These are phyloP conservation scores for Blastobotrys mokoenaii DNA, from an alignment of 805 yeast species.

Conservation along the genomic window DNA sequence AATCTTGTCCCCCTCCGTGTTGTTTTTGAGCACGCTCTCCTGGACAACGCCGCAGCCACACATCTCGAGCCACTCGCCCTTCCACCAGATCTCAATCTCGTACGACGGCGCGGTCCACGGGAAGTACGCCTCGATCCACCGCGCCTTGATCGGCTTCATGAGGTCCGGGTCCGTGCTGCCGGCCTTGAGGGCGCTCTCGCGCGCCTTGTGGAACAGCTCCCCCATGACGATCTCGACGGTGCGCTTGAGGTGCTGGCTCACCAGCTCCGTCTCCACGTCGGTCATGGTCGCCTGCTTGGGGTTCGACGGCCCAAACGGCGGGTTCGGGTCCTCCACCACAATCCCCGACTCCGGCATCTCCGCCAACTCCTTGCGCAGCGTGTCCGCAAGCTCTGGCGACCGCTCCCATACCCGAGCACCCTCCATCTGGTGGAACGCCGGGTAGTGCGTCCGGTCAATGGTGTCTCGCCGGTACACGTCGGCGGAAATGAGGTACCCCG, in stretches of 20 bases:
- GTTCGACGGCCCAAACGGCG: conserved; percentile 48
- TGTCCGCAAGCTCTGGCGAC: conserved; percentile 30
- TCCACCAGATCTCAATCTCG: conserved; percentile 99
- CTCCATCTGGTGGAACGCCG: conserved; percentile 96
- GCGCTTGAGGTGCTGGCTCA: conserved; percentile 72
- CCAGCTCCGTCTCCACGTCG: conserved; percentile 56
- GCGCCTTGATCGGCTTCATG: conserved; percentile 67
- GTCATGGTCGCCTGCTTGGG: conserved; percentile 79
- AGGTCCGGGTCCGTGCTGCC: conserved; percentile 54
- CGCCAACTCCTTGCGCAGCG: conserved; percentile 51
- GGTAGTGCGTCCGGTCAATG: conserved; percentile 91
- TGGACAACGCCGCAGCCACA: conserved; percentile 93
- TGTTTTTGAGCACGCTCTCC: conserved; percentile 63
- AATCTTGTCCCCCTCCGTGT: conserved; percentile 45
- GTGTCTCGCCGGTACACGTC: conserved; percentile 96
- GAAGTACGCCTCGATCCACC: conserved; percentile 94
- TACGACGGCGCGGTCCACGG: conserved; percentile 99
- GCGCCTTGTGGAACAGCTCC: conserved; percentile 70
- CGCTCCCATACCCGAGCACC: conserved; percentile 82
- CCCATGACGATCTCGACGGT: conserved; percentile 78
- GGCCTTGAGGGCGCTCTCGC: conserved; percentile 48
- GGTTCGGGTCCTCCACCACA: conserved; percentile 67
- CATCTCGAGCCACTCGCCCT: conserved; percentile 94
- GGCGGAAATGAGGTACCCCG: conserved; percentile 88
- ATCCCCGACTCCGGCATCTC: conserved; percentile 58